Evolutionary conservation across 2,329 filamentous ascomycete species (phyloP).

Genomic region (Cercospora sp.): DNA sequence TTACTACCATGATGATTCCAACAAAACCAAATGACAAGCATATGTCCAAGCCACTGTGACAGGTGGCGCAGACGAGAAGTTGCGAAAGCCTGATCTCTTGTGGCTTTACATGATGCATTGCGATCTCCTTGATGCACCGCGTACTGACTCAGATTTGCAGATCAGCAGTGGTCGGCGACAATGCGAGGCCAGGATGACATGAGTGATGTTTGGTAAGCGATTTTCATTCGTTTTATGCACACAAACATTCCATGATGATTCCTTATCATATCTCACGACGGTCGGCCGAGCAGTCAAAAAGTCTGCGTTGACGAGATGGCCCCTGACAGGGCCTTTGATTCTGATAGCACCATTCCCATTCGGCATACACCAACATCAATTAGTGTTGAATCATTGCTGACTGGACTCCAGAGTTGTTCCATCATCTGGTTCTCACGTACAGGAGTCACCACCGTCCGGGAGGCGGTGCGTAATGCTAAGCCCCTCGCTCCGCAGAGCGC

Average conservation of each 20-base stretch:
- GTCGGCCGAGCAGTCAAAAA: conserved; percentile 43
- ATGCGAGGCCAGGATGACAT: background rate
- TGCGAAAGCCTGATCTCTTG: conserved; percentile 31
- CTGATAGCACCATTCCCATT: conserved; percentile 26
- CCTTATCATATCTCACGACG: conserved; percentile 43
- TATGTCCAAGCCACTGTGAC: conserved; percentile 45
- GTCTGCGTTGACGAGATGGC: conserved; percentile 44
- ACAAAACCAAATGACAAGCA: conserved; percentile 43
- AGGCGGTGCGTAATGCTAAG: conserved; percentile 24
- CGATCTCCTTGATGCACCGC: background rate
- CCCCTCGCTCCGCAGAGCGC: conserved; percentile 16
- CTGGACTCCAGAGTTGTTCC: background rate
- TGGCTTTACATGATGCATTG: conserved; percentile 5
- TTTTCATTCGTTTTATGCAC: background rate
- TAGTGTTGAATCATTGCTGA: conserved; percentile 7
- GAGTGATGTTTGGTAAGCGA: conserved; percentile 6
- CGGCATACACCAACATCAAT: background rate
- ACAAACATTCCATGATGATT: conserved; percentile 37
- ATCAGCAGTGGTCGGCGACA: background rate
- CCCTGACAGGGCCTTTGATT: conserved; percentile 40
- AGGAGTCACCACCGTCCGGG: conserved; percentile 25
- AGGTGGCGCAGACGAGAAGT: conserved; percentile 41
- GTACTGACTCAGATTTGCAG: too few relatives aligned
- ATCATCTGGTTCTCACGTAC: background rate
- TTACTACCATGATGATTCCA: conserved; percentile 37